Conservation (phyloP, 2,329 filamentous ascomycete species). For the Colletotrichum sp. region DNA sequence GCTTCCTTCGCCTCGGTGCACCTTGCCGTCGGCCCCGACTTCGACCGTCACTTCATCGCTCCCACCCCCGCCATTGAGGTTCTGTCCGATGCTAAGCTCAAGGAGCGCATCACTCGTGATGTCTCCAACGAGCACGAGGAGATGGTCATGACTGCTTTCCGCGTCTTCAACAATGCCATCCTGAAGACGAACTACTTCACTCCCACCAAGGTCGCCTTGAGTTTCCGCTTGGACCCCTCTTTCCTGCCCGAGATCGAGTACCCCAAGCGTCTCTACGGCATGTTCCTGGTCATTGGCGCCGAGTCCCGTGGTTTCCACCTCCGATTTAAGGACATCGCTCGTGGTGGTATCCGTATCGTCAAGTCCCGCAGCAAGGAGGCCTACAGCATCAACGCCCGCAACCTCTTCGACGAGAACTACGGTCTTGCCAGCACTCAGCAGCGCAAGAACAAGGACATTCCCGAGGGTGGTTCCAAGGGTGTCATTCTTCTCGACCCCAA, state of each 20-base stretch:
- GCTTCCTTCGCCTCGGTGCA: constrained; percentile 91
- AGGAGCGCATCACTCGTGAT: constrained; percentile 79
- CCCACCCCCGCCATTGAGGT: constrained; percentile 68
- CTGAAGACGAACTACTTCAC: constrained; percentile 98
- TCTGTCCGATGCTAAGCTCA: constrained; percentile 75
- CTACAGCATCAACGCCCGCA: constrained; percentile 94
- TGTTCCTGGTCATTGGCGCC: constrained; percentile 98
- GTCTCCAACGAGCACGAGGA: constrained; percentile 93
- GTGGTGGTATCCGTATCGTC: constrained; percentile 97
- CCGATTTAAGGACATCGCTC: constrained; percentile 94
- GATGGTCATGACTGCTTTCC: constrained; percentile 97
- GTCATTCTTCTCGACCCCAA: constrained; percentile 93
- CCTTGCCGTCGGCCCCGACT: constrained; percentile 59
- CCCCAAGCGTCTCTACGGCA: constrained; percentile 90
- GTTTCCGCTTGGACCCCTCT: constrained; percentile 87
- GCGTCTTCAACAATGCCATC: constrained; percentile 90
- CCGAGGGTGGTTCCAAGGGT: constrained; percentile 96
- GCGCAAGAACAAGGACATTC: constrained; percentile 99
- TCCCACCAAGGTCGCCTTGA: constrained; percentile 96
- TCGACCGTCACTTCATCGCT: constrained; percentile 54
- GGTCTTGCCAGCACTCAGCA: constrained; percentile 98
- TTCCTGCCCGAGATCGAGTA: constrained; percentile 95
- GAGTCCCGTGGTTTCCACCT: constrained; percentile 98
- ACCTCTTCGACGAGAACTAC: constrained; percentile 98
- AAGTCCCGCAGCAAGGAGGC: constrained; percentile 97